Conservation (phyloP, 176 grass and related monocot species). For the Oryza australiensis region DNA sequence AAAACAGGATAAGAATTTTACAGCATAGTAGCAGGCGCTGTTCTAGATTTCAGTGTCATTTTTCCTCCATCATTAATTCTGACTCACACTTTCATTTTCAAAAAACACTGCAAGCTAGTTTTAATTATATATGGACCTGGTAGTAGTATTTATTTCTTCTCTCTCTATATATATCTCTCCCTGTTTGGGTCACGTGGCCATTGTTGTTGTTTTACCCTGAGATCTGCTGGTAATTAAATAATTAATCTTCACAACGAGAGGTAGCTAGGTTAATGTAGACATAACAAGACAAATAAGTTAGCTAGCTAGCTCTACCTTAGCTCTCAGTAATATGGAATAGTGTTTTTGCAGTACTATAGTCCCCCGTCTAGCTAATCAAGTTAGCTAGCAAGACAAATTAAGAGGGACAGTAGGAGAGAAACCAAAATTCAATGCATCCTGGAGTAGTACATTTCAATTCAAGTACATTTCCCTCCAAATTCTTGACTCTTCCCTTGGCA, state of each 20-base stretch:
- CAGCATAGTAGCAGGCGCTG: not conserved
- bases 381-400: not conserved
- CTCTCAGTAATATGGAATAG: not conserved
- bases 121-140: not conserved
- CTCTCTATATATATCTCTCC: not conserved
- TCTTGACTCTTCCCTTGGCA: slow-evolving; percentile 31
- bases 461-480: slow-evolving; percentile 41
- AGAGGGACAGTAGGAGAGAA: not conserved
- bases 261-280: slow-evolving; percentile 6
- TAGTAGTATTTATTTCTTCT: not conserved
- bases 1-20: slow-evolving; percentile 2
- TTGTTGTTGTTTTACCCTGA: not conserved
- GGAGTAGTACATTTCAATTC: slow-evolving; percentile 22
- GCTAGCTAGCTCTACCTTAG: slow-evolving; percentile 23
- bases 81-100: not conserved
- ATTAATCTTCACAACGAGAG: not conserved
- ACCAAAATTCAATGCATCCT: not conserved
- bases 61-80: not conserved
- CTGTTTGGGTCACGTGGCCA: slow-evolving; percentile 23
- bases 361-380: not conserved
- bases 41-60: slow-evolving; percentile 20
- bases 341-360: not conserved
- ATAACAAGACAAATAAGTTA: slow-evolving; percentile 21
- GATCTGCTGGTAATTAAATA: not conserved
- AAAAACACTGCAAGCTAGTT: not conserved